phyloP scores from a whole-genome alignment of 1,284 basidiomycete genomes.

The Inonotus obliquus region DNA sequence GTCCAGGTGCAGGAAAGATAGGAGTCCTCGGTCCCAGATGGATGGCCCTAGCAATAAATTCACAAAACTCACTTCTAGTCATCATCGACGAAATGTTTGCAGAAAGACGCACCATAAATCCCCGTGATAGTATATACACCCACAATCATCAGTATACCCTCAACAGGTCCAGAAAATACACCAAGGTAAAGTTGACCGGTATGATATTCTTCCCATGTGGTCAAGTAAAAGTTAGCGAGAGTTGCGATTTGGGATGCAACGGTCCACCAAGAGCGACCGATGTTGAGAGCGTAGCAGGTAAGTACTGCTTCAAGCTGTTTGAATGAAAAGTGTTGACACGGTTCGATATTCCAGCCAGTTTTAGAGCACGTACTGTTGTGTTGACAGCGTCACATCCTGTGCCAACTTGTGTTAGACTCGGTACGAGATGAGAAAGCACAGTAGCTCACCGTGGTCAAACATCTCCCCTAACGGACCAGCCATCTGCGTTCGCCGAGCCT shows the following conservation, averaged over 20 bases:
- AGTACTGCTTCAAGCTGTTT: conserved; percentile 80
- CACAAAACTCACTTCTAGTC: neutral
- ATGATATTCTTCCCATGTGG: conserved; percentile 98
- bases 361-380: conserved; percentile 64
- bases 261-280: conserved; percentile 96
- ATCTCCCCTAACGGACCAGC: conserved; percentile 93
- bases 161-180: conserved; percentile 94
- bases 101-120: conserved; percentile 49
- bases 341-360: neutral
- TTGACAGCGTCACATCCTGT: conserved; percentile 88
- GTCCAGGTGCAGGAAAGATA: conserved; percentile 47
- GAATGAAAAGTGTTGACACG: neutral
- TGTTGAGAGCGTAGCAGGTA: conserved; percentile 79
- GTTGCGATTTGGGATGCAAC: conserved; percentile 84
- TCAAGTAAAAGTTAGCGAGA: conserved; percentile 91
- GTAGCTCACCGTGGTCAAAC: conserved; percentile 85
- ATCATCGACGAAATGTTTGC: too few relatives aligned
- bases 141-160: conserved; percentile 90
- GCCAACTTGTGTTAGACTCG: neutral
- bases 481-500: conserved; percentile 93
- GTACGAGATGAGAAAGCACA: conserved; percentile 15
- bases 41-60: conserved; percentile 47
- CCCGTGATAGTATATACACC: conserved; percentile 78
- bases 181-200: conserved; percentile 89
- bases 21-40: conserved; percentile 80